Conservation (phyloP, 2,329 filamentous ascomycete genomes). For the Colletotrichum musae region DNA sequence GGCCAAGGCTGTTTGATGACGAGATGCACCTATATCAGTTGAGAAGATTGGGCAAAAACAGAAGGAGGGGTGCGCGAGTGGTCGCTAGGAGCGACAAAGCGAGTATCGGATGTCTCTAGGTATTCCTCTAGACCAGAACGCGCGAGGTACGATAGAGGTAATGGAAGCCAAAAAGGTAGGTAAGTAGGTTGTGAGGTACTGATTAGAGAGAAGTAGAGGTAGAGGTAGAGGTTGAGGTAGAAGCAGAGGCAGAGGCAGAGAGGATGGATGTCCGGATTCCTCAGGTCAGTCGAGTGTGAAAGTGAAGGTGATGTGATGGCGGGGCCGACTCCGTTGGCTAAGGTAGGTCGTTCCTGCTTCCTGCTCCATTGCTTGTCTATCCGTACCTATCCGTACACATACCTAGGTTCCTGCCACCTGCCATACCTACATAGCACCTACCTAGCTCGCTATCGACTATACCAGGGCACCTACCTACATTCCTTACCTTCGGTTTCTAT, state of each 20-base stretch:
- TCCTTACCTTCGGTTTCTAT: no score
- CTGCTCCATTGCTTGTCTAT: background rate
- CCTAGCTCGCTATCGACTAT: no score
- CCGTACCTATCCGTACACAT: background rate
- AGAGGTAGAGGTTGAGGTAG: background rate
- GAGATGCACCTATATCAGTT: background rate
- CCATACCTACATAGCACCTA: no score
- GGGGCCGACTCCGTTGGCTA: slow-evolving; percentile 9
- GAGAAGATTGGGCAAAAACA: background rate
- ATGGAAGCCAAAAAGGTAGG: background rate
- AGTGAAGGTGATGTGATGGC: slow-evolving; percentile 13
- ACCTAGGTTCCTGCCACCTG: no score
- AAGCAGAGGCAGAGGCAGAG: background rate
- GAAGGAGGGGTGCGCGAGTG: slow-evolving; percentile 2
- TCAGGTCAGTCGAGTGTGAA: background rate
- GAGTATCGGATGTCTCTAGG: slow-evolving; percentile 17
- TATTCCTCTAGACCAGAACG: background rate
- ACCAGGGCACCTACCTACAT: no score
- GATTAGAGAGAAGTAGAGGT: background rate
- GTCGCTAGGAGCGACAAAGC: slow-evolving; percentile 6
- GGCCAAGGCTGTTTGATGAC: slow-evolving; percentile 22
- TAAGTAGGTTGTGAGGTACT: background rate
- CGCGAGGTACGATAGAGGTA: no score
- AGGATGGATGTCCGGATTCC: background rate
- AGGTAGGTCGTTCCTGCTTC: background rate